Base-by-base conservation (phyloP, 257 asterid species). In the Ilex asprella region DNA sequence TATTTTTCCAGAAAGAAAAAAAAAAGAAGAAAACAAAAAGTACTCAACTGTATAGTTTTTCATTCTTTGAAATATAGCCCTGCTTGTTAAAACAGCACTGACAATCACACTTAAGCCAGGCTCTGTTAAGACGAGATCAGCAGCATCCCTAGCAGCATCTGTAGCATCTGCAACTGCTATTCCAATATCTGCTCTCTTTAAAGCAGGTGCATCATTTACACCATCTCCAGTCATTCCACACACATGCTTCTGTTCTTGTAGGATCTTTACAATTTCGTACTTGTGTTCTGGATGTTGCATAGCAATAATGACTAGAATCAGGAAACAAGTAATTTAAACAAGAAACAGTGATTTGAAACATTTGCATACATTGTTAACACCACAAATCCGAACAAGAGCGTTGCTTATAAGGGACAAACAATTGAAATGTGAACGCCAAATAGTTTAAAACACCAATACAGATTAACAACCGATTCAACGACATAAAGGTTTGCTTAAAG, bases 151-250 rank as follows among this genome's bases (percentile, higher is more conserved):
- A 51, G 70, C 73, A 43, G 77, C 77, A 72, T 72, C 72, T 10
- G 76, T 66, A 16, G 76, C 61, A 58, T 73, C 77, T 35, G 73
- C 70, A 29, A 73, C 77, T 62, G 70, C 70, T 50, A 72, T 72
- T 2, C 76, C 69, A 35, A 72, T 72, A 58, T 72, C 75, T 41
- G 70, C 70, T 68, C 59, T 70, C 65, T 70, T 70, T 14, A 70
- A 68, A 8, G 75, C 70, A 55, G 76, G 72, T 21, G 76, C 76
- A 61, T 72, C 76, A 51, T 72, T 61, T 35, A 72, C 73, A 29
- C 76, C 72, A 61, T 72, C 76, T 30, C 76, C 76, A 41, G 76
- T 72, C 76, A 72, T 72, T 66, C 72, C 72, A 12, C 71, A 67
- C 2, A 72, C 54, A 53, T 66, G 76, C 41, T 31, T 56, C 44